Evolutionary conservation across 1,284 basidiomycete species (phyloP).

Genomic region (Trichosporon coremiiforme): DNA sequence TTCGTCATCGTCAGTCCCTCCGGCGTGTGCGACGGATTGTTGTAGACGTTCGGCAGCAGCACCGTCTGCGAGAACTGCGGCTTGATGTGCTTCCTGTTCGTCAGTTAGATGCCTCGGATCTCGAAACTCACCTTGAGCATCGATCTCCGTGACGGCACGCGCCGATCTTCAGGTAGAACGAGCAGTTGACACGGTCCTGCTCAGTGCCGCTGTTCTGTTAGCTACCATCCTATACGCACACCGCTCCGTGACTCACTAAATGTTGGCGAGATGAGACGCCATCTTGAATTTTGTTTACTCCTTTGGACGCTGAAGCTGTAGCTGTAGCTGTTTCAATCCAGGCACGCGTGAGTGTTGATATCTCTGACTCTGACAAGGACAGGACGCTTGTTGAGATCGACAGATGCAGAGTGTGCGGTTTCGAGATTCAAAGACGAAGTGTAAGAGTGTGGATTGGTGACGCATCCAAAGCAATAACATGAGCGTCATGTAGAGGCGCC

Average conservation of each 20-base stretch:
- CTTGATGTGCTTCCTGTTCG: constrained; percentile 87
- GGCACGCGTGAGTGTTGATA: constrained; percentile 19
- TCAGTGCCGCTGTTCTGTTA: constrained; percentile 53
- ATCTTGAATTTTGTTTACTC: constrained; percentile 35
- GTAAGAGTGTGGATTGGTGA: constrained; percentile 26
- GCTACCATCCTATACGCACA: neutral
- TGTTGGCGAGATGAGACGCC: constrained; percentile 55
- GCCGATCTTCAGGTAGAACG: constrained; percentile 58
- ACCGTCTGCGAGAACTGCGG: constrained; percentile 98
- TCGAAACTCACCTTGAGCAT: constrained; percentile 51
- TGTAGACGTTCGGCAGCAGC: constrained; percentile 96
- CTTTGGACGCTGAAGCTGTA: constrained; percentile 2
- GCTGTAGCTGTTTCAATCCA: constrained; percentile 18
- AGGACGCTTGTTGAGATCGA: constrained; percentile 6
- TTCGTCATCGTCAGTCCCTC: constrained; percentile 68
- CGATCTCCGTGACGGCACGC: constrained; percentile 56
- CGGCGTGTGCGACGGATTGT: constrained; percentile 90
- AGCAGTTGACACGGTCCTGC: constrained; percentile 57
- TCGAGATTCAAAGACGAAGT: constrained; percentile 22
- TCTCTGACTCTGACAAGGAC: constrained; percentile 15
- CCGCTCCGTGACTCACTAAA: constrained; percentile 50
- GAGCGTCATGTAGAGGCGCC: neutral
- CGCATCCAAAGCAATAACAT: constrained; percentile 20
- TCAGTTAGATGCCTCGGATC: neutral
- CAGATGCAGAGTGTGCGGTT: constrained; percentile 1